Base-by-base conservation (phyloP, 1,139 yeast genomes). In the Kodamaea arcana region DNA sequence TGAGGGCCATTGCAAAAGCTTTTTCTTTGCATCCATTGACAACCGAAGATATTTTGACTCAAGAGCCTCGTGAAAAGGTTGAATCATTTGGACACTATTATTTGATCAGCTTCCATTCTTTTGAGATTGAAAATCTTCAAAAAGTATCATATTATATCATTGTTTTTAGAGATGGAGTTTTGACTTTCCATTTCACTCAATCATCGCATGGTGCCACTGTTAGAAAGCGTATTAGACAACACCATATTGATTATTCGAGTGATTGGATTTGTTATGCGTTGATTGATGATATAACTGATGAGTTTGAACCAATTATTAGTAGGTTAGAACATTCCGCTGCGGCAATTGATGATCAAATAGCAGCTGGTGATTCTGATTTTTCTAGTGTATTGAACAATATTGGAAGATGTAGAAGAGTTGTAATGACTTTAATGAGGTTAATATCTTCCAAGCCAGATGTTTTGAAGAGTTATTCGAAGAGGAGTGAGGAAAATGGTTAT, bases 391-490 rank as follows among this genome's bases (percentile, higher is more conserved):
- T 90, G 50, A 76, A 78, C 44, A 72, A 83, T 44, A 86, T 90
- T 45, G 97, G 97, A 39, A 94, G 86, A 51, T 78, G 94, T 11
- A 76, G 97, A 56, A 72, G 92, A 42, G 85, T 83, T 52, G 94
- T 88, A 27, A 90, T 90, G 96, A 83, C 95, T 0, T 67, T 90
- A 54, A 81, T 92, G 85, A 73, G 98, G 51, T 68, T 92, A 42
- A 69, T 92, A 35, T 81, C 94, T 18, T 95, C 96, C 42, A 92
- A 92, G 58, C 97, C 98, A 0, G 98, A 94, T 58, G 98, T 92
- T 39, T 87, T 92, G 51, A 85, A 86, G 52, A 92, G 90, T 94
- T 88, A 92, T 69, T 95, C 97, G 26, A 92, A 92, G 56, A 74
- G 98, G 53, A 90, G 97, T 60, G 94, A 84, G 49, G 97, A 92